These are phyloP conservation scores for Closterium sp. DNA, from an alignment of 139 green algal genomes.

Conservation along the genomic window DNA sequence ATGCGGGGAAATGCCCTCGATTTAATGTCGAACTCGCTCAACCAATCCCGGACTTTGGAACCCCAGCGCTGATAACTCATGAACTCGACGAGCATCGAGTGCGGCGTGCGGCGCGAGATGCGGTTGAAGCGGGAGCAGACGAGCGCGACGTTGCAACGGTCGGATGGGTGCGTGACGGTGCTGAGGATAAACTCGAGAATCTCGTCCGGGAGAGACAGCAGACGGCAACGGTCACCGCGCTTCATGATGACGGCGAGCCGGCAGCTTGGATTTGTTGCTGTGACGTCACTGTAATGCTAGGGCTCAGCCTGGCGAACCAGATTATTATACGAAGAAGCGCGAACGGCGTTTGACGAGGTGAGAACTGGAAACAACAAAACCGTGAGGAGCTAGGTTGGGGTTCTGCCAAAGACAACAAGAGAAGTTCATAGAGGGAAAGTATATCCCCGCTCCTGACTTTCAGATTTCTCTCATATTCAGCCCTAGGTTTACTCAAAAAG, in stretches of 20 bases:
- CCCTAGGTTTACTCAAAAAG: too few relatives aligned
- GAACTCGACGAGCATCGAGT: background rate
- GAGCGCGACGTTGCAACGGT: background rate
- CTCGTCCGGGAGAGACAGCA: background rate
- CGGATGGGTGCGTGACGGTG: background rate
- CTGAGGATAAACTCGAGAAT: background rate
- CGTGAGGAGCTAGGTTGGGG: too few relatives aligned
- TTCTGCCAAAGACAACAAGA: too few relatives aligned
- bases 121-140: background rate
- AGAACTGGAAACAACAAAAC: too few relatives aligned
- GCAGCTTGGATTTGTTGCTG: background rate
- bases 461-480: too few relatives aligned
- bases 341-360: too few relatives aligned
- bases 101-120: background rate
- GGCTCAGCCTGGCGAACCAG: too few relatives aligned
- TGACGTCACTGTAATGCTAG: too few relatives aligned
- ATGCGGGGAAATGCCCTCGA: background rate
- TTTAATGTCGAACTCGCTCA: background rate
- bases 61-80: background rate
- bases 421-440: too few relatives aligned
- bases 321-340: too few relatives aligned
- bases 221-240: background rate
- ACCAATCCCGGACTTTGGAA: background rate
- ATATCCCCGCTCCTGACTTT: too few relatives aligned
- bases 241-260: background rate